phyloP scores from a whole-genome alignment of 1,284 basidiomycete species.

The Heliocybe sulcata region DNA sequence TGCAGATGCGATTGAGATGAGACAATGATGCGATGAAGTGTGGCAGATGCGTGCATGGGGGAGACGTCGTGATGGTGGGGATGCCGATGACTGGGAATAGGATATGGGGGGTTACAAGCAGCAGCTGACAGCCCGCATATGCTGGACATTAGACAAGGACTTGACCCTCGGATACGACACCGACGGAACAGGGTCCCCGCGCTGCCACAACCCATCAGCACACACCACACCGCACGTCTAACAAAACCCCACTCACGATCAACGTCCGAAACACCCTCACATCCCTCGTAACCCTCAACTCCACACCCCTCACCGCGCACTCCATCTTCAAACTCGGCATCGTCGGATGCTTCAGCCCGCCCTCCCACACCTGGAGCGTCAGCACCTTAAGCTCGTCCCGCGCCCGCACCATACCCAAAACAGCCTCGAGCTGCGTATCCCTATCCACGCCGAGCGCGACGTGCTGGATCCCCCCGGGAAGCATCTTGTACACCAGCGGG shows the following conservation, averaged over 20 bases:
- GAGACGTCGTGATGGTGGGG: background rate
- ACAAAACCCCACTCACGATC: slow-evolving; percentile 29
- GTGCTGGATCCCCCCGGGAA: slow-evolving; percentile 42
- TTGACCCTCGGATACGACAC: slow-evolving; percentile 17
- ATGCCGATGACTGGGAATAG: background rate
- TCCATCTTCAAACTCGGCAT: slow-evolving; percentile 44
- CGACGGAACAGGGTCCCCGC: slow-evolving; percentile 22
- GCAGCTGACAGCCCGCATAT: slow-evolving; percentile 13
- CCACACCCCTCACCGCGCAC: slow-evolving; percentile 47
- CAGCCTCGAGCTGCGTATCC: slow-evolving; percentile 41
- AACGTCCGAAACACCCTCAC: slow-evolving; percentile 38
- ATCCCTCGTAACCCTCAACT: slow-evolving; percentile 36
- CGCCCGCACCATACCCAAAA: slow-evolving; percentile 27
- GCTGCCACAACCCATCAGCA: slow-evolving; percentile 17
- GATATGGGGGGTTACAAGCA: background rate
- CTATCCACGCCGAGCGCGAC: slow-evolving; percentile 51
- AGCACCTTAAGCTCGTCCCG: slow-evolving; percentile 32
- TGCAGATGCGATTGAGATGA: background rate
- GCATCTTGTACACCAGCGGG: slow-evolving; percentile 36
- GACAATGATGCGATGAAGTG: background rate
- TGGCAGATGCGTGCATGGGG: background rate
- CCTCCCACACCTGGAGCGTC: slow-evolving; percentile 39
- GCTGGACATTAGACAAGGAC: slow-evolving; percentile 18
- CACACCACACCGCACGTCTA: slow-evolving; percentile 5
- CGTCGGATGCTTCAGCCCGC: slow-evolving; percentile 36